These are phyloP conservation scores for Aurantiochytrium sp. DNA, from an alignment of 108 stramenopile genomes.

Conservation along the genomic window DNA sequence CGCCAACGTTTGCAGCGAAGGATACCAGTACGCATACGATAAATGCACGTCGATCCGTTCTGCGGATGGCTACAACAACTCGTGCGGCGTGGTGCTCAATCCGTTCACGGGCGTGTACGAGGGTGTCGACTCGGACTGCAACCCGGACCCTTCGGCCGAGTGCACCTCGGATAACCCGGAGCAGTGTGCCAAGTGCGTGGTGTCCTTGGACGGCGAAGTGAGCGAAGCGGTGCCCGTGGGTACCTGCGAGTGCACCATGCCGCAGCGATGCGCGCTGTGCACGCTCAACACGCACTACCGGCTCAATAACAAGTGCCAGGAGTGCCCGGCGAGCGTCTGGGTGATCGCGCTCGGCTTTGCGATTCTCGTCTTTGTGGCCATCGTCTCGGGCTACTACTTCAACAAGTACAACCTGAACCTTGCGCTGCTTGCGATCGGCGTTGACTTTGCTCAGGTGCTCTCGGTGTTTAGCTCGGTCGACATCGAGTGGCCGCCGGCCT, in stretches of 20 bases:
- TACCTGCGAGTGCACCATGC: conserved; percentile 18
- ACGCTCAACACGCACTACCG: conserved; percentile 30
- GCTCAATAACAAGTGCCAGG: conserved; percentile 35
- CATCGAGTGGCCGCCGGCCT: conserved; percentile 37
- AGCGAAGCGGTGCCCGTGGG: neutral
- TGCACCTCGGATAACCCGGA: neutral
- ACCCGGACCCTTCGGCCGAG: neutral
- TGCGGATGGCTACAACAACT: neutral
- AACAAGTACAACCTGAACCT: conserved; percentile 40
- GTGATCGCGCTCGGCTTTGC: neutral
- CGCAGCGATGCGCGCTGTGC: conserved; percentile 28
- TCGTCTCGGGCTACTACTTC: conserved; percentile 35
- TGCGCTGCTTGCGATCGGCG: conserved; percentile 37
- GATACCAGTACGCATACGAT: neutral
- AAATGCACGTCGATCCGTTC: neutral
- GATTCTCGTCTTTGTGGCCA: neutral
- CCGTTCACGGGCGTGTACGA: conserved; percentile 1
- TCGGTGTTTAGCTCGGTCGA: conserved; percentile 35
- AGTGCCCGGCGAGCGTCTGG: conserved; percentile 40
- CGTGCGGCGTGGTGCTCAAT: neutral
- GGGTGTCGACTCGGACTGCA: conserved; percentile 8
- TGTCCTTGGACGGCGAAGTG: neutral
- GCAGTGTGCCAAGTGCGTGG: neutral
- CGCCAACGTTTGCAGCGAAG: neutral
- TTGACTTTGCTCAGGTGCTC: conserved; percentile 46